phyloP scores from a whole-genome alignment of 148 eudicot genomes.

The Heliamphora exappendiculata region DNA sequence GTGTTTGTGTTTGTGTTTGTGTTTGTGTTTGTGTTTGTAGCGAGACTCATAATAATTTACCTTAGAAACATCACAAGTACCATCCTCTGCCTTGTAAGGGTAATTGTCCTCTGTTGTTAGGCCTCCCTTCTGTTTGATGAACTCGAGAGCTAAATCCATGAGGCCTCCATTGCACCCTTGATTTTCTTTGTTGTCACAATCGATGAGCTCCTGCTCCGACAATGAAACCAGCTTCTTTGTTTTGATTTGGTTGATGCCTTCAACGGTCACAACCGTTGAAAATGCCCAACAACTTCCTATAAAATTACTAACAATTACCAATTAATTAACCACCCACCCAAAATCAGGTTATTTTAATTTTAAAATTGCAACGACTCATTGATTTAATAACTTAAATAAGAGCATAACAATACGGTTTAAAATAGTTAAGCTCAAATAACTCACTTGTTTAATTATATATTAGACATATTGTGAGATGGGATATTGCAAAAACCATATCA shows the following conservation, averaged over 20 bases:
- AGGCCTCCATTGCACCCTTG: constrained; percentile 86
- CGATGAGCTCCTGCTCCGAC: constrained; percentile 89
- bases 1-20: too few species aligned
- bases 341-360: too few species aligned
- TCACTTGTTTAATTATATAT: too few species aligned
- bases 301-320: too few species aligned
- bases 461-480: too few species aligned
- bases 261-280: constrained; percentile 71
- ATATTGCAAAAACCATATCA: neutral
- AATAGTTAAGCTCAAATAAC: too few species aligned
- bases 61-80: constrained; percentile 48
- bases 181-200: constrained; percentile 68
- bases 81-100: constrained; percentile 67
- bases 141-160: constrained; percentile 79
- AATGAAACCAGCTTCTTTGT: constrained; percentile 64
- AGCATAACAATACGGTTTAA: too few species aligned
- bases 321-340: too few species aligned
- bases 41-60: too few species aligned
- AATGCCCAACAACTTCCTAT: constrained; percentile 99
- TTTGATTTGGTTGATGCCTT: constrained; percentile 85
- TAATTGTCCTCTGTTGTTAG: constrained; percentile 55
- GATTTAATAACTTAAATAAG: too few species aligned
- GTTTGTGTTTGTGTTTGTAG: too few species aligned
- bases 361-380: too few species aligned
- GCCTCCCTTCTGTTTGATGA: constrained; percentile 65